A percentile compares a stretch with the other conserved stretches of the same genome.
phyloP scores from a whole-genome alignment of 371 early-diverging fungal species.

The Mucor sp. region DNA sequence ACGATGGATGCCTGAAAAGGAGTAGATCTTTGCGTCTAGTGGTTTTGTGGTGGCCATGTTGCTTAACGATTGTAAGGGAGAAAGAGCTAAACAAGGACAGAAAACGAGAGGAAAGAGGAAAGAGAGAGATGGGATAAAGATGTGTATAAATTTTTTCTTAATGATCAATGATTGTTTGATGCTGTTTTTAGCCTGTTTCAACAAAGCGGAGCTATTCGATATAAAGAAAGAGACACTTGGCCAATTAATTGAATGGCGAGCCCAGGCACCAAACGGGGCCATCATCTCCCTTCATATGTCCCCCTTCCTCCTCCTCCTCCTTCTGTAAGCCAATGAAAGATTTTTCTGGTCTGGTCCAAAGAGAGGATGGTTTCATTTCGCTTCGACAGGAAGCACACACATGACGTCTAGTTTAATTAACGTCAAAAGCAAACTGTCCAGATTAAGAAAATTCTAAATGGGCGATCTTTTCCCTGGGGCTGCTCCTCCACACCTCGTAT shows the following conservation, averaged over 20 bases:
- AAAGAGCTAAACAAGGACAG: not conserved
- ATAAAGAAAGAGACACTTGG: slow-evolving; percentile 5
- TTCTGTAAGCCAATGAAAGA: not conserved
- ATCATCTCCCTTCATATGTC: too few species aligned
- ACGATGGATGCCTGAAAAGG: not conserved
- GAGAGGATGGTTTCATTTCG: too few species aligned
- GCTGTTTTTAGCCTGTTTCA: slow-evolving; percentile 1
- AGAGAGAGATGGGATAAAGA: not conserved
- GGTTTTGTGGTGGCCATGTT: not conserved
- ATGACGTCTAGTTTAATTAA: not conserved
- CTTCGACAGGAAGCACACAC: not conserved
- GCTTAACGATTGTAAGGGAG: not conserved
- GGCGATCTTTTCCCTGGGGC: not conserved
- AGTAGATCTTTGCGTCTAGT: not conserved
- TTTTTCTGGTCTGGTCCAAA: not conserved
- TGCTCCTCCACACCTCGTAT: too few species aligned
- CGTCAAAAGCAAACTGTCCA: not conserved
- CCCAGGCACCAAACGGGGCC: not conserved
- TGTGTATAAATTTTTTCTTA: not conserved
- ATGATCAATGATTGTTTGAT: not conserved
- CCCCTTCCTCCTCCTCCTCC: not conserved
- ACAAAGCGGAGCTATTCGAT: not conserved
- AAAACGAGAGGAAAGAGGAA: not conserved
- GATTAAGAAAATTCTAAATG: not conserved
- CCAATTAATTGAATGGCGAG: not conserved